These are phyloP conservation scores for Thielaviopsis euricoi DNA, from an alignment of 2,329 filamentous ascomycete species.

Conservation along the genomic window DNA sequence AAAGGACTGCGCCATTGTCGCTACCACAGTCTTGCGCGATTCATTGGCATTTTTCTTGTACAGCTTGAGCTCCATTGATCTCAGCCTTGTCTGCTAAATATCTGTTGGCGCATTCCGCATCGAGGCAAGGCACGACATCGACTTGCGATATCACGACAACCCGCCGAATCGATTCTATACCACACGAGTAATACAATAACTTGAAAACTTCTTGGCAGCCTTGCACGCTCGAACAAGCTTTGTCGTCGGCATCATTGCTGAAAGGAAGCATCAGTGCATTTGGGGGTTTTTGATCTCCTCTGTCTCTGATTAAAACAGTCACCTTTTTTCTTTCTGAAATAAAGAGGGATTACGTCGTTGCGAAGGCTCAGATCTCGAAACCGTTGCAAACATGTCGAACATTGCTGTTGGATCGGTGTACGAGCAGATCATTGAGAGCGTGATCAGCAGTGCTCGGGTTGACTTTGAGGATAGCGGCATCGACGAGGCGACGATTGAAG, in stretches of 20 bases:
- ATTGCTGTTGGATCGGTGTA: slow-evolving; percentile 60
- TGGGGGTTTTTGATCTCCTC: not conserved
- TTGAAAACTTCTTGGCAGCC: too few species aligned
- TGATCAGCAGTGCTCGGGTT: slow-evolving; percentile 79
- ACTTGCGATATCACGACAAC: not conserved
- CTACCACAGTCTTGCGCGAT: not conserved
- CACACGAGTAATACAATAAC: not conserved
- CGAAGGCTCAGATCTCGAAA: not conserved
- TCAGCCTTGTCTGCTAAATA: not conserved
- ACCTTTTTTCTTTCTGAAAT: not conserved
- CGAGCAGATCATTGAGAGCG: slow-evolving; percentile 59
- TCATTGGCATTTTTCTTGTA: not conserved
- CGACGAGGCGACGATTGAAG: slow-evolving; percentile 69
- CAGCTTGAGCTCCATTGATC: not conserved
- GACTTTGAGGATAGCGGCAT: slow-evolving; percentile 97
- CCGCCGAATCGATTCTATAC: not conserved
- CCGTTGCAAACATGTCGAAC: slow-evolving; percentile 37
- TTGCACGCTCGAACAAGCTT: not conserved
- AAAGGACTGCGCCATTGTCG: not conserved
- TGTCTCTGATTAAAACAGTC: not conserved
- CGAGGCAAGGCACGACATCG: not conserved
- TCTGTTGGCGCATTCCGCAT: not conserved
- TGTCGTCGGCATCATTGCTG: not conserved
- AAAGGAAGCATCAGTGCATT: not conserved
- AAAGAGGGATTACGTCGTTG: not conserved